Base-by-base conservation (phyloP, 176 grass and related monocot genomes). In the Carex kokanica region DNA sequence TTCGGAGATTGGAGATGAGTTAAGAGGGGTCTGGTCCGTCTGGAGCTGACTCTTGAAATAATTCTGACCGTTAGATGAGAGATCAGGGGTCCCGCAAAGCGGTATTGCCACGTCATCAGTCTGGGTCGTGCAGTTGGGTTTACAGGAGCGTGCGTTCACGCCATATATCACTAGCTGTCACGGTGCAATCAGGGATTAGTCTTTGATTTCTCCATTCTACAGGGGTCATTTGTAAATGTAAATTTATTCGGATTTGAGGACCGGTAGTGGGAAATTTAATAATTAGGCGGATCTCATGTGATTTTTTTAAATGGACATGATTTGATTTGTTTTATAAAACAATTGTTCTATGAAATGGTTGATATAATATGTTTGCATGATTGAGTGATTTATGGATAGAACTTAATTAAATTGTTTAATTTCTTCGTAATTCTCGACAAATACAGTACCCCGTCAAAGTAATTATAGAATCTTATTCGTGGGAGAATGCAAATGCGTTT, bases 81-180 rank as follows among this genome's bases (percentile, higher is more conserved):
- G 27, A 68, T 68, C 31, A 18, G 15, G 7, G 64, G 64, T 68
- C 24, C 24, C 4, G 29, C 17, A 17, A 38, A 15, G 64, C 64
- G 64, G 64, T 67, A 67, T 66, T 66, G 64, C 27, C 64, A 66
- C 29, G 64, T 66, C 64, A 66, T 36, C 29, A 17, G 64, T 66
- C 3, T 66, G 64, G 20, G 40, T 51, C 41, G 71, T 74, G 70
- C 70, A 45, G 17, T 21, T 40, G 7, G 36, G 36, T 49, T 65
- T 4, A 32, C 32, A 13, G 12, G 4, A 13, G 64, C 64, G 64
- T 68, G 65, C 65, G 32, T 16, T 68, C 65, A 68, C 32, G 65
- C 65, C 31, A 68, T 34, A 6, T 32, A 36, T 14, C 64, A 38
- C 32, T 18, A 68, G 63, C 65, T 68, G 65, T 68, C 65, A 40